Evolutionary conservation across 1,284 basidiomycete species (phyloP).

Genomic region (Puccinia polysora): DNA sequence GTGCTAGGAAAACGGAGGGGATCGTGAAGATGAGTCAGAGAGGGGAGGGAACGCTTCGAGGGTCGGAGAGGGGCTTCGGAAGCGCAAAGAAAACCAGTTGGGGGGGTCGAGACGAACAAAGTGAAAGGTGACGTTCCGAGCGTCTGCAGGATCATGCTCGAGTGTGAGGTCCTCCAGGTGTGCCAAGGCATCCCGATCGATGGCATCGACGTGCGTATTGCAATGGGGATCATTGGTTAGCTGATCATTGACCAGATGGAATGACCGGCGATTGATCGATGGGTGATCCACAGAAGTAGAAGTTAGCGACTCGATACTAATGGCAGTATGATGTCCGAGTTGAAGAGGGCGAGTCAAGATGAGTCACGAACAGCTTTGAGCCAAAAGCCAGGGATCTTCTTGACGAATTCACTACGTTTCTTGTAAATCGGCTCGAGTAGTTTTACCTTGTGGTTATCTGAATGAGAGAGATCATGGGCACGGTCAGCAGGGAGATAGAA

Average conservation of each 20-base stretch:
- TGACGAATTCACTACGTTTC: neutral
- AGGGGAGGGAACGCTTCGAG: too few relatives aligned
- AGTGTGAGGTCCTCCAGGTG: neutral
- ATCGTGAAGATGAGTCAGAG: too few relatives aligned
- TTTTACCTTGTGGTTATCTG: too few relatives aligned
- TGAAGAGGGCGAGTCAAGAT: neutral
- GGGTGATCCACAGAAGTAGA: neutral
- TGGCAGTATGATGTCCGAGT: neutral
- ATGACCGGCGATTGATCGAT: neutral
- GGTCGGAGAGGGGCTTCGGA: too few relatives aligned
- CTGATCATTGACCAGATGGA: neutral
- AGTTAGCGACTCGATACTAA: neutral
- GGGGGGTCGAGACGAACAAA: too few relatives aligned
- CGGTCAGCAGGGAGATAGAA: too few relatives aligned
- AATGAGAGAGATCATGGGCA: too few relatives aligned
- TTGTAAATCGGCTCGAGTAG: too few relatives aligned
- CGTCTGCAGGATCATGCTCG: neutral
- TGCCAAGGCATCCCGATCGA: neutral
- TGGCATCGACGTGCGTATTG: neutral
- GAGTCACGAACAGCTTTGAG: neutral
- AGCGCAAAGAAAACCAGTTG: too few relatives aligned
- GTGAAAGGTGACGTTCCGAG: neutral
- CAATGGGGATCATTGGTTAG: neutral
- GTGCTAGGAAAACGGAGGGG: too few relatives aligned
- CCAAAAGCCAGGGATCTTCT: neutral